Base-by-base conservation (phyloP, 345 rosid species). In the Microcos paniculata region DNA sequence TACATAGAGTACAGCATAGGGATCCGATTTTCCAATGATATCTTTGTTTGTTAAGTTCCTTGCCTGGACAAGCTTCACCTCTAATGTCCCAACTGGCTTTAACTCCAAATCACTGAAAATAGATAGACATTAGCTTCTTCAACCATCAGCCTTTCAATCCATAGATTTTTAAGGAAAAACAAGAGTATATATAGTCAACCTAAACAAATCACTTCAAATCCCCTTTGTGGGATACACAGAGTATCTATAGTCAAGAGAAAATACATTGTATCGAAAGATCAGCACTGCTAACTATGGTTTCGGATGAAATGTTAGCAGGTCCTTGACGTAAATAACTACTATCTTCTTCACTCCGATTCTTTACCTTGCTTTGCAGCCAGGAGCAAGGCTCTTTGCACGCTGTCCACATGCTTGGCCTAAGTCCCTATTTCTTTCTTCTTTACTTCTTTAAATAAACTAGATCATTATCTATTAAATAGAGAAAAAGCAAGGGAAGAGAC, bases 41-140 rank as follows among this genome's bases (percentile, higher is more conserved):
- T 96, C 99, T 85, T 96, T 96, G 86, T 94, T 96, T 51, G 97
- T 94, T 83, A 96, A 85, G 75, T 85, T 86, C 85, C 87, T 92
- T 24, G 98, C 99, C 82, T 94, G 99, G 70, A 96, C 97, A 81
- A 96, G 99, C 88, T 96, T 96, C 87, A 92, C 99, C 85, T 94
- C 98, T 83, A 96, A 77, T 38, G 71, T 87, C 46, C 99, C 99
- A 73, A 84, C 95, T 9, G 99, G 96, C 83, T 96, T 96, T 30
- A 96, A 82, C 88, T 92, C 99, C 76, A 96, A 84, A 82, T 92
- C 93, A 72, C 99, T 96, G 87, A 74, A 83, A 68, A 80, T 75
- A 66, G 73, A 75, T 83, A 84, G 76, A 62, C 14, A 76, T 71
- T 24, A 75, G 72, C 74, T 69, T 71, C 70, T 64, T 61, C 21